These are phyloP conservation scores for Globisporangium perplexum DNA, from an alignment of 352 stramenopile species.

Conservation along the genomic window DNA sequence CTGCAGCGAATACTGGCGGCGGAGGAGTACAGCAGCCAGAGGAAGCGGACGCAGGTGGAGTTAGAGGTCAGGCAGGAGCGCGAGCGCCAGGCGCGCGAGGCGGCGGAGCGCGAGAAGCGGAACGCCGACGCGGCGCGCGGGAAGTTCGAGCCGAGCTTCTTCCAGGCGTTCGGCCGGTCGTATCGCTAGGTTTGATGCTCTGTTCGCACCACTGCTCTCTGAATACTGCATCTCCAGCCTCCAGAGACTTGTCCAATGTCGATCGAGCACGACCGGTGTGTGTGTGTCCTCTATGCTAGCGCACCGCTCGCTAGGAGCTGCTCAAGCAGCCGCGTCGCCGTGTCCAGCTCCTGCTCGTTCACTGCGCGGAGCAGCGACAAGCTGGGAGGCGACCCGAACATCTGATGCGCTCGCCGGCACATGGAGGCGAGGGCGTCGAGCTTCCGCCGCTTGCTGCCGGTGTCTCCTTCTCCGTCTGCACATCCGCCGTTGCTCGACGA, in stretches of 20 bases:
- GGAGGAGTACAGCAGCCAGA: constrained; percentile 47
- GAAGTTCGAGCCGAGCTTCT: constrained; percentile 70
- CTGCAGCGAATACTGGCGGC: constrained; percentile 38
- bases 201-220: too few relatives aligned
- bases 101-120: constrained; percentile 43
- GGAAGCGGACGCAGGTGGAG: constrained; percentile 39
- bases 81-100: constrained; percentile 43
- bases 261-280: too few relatives aligned
- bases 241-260: too few relatives aligned
- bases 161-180: constrained; percentile 66
- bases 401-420: constrained; percentile 43
- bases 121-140: constrained; percentile 44
- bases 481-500: too few relatives aligned
- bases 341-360: constrained; percentile 38
- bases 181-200: constrained; percentile 56
- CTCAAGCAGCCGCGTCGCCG: constrained; percentile 37
- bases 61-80: constrained; percentile 45
- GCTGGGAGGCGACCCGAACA: constrained; percentile 21
- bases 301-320: constrained; percentile 26
- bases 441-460: constrained; percentile 12
- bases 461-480: constrained; percentile 3
- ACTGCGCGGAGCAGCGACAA: constrained; percentile 22
- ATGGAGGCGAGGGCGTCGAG: constrained; percentile 15
- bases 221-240: too few relatives aligned
- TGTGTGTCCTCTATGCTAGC: not conserved